These are phyloP conservation scores for Akebia trifoliata DNA, from an alignment of 164 flowering plant species.

Conservation along the genomic window DNA sequence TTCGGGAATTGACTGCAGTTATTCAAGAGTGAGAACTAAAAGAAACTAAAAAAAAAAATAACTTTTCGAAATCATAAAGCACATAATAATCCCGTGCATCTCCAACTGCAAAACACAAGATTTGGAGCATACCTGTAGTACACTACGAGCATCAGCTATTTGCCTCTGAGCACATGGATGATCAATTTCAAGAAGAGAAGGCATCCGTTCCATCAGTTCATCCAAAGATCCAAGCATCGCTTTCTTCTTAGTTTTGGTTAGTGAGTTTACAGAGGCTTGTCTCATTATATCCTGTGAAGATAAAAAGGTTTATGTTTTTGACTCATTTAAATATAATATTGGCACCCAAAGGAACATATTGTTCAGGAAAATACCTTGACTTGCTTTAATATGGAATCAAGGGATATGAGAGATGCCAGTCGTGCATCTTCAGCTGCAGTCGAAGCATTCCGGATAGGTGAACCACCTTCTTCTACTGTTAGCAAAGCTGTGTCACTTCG, in stretches of 20 bases:
- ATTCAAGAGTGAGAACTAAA: slow-evolving; percentile 4
- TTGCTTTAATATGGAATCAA: slow-evolving; percentile 88
- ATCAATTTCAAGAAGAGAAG: slow-evolving; percentile 93
- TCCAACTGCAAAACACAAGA: background rate
- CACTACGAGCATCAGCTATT: slow-evolving; percentile 70
- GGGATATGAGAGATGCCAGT: slow-evolving; percentile 91
- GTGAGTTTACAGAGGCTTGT: slow-evolving; percentile 52
- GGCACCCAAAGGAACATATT: background rate
- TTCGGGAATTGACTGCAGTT: slow-evolving; percentile 64
- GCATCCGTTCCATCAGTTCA: slow-evolving; percentile 79
- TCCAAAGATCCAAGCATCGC: slow-evolving; percentile 67
- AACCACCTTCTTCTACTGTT: slow-evolving; percentile 63
- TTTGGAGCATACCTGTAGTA: slow-evolving; percentile 50
- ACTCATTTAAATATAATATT: background rate
- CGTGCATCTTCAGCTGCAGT: slow-evolving; percentile 97
- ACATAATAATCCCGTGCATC: background rate
- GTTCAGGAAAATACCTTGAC: slow-evolving; percentile 54
- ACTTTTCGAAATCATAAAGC: background rate
- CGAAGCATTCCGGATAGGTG: slow-evolving; percentile 76
- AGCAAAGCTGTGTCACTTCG: slow-evolving; percentile 66
- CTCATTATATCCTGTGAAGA: slow-evolving; percentile 64
- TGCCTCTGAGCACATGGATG: slow-evolving; percentile 92
- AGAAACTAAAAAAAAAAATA: background rate
- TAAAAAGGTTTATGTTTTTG: background rate
- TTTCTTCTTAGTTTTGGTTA: slow-evolving; percentile 71